Percentiles rank a stretch among this genome's conserved stretches.
Evolutionary conservation across 352 stramenopile genomes (phyloP).

Genomic region (Globisporangium mamillatum): DNA sequence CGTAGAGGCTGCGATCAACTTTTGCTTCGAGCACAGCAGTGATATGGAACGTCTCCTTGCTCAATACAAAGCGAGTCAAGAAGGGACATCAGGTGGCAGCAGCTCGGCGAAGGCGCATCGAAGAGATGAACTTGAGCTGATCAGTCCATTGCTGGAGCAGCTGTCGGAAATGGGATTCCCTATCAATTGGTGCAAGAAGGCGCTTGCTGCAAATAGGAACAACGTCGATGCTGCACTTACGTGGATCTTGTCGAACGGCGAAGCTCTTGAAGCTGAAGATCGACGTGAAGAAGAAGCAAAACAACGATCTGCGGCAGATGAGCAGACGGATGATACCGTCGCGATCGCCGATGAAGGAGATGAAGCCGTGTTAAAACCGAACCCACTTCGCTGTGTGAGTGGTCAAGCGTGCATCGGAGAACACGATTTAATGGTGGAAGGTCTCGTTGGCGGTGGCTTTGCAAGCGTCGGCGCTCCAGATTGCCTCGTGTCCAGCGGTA

Average conservation of each 20-base stretch:
- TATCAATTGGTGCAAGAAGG: constrained; percentile 91
- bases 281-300: constrained; percentile 80
- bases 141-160: constrained; percentile 80
- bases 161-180: constrained; percentile 93
- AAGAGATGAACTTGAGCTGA: constrained; percentile 56
- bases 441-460: constrained; percentile 81
- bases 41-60: constrained; percentile 89
- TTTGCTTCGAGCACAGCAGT: constrained; percentile 91
- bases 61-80: constrained; percentile 65
- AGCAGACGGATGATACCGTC: constrained; percentile 28
- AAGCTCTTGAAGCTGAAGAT: constrained; percentile 87
- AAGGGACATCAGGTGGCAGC: constrained; percentile 22
- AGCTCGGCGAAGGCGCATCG: constrained; percentile 25
- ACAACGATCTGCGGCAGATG: constrained; percentile 27
- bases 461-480: constrained; percentile 80
- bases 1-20: constrained; percentile 90
- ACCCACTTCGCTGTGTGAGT: constrained; percentile 80
- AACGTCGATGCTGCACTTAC: constrained; percentile 91
- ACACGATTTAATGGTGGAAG: constrained; percentile 82
- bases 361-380: constrained; percentile 50
- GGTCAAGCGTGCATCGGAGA: constrained; percentile 85
- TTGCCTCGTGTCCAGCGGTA: constrained; percentile 69
- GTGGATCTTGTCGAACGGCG: constrained; percentile 91
- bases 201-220: constrained; percentile 83
- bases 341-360: constrained; percentile 25